Evolutionary conservation across 2,329 filamentous ascomycete species (phyloP).

Genomic region (Trichoderma hamatum): DNA sequence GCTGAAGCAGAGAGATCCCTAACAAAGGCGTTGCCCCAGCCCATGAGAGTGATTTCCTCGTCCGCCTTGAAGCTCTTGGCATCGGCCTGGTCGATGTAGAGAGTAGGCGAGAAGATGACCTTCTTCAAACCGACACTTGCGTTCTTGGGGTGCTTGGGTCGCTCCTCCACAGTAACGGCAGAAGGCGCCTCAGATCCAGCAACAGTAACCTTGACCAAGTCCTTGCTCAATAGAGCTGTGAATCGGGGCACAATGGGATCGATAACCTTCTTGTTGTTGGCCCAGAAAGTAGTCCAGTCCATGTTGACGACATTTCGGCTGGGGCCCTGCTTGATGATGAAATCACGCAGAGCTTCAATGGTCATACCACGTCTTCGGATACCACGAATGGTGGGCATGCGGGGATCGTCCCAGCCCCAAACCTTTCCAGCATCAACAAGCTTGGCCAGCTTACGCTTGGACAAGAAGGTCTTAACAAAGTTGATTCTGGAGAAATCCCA

Average conservation of each 20-base stretch:
- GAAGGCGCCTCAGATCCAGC: slow-evolving; percentile 68
- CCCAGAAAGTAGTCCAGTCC: slow-evolving; percentile 79
- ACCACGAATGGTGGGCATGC: slow-evolving; percentile 83
- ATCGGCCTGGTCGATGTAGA: slow-evolving; percentile 86
- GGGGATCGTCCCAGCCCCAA: slow-evolving; percentile 84
- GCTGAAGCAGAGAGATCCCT: slow-evolving; percentile 60
- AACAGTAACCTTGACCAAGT: slow-evolving; percentile 71
- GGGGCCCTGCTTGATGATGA: slow-evolving; percentile 82
- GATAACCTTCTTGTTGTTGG: slow-evolving; percentile 78
- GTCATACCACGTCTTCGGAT: slow-evolving; percentile 79
- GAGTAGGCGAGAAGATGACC: slow-evolving; percentile 73
- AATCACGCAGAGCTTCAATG: slow-evolving; percentile 76
- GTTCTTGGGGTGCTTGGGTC: slow-evolving; percentile 90
- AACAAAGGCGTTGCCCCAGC: slow-evolving; percentile 90
- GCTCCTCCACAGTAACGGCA: slow-evolving; percentile 68
- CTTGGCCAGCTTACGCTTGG: slow-evolving; percentile 84
- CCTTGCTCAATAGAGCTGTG: slow-evolving; percentile 71
- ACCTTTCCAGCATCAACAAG: slow-evolving; percentile 76
- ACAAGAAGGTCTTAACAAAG: slow-evolving; percentile 80
- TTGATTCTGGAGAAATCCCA: slow-evolving; percentile 87
- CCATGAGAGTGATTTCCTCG: slow-evolving; percentile 95
- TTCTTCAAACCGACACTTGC: slow-evolving; percentile 81
- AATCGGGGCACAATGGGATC: slow-evolving; percentile 75
- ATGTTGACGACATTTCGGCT: slow-evolving; percentile 82
- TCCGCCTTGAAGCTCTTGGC: slow-evolving; percentile 77